Evolutionary conservation across 1,284 basidiomycete species (phyloP).

Genomic region (Apiotrichum brassicae): DNA sequence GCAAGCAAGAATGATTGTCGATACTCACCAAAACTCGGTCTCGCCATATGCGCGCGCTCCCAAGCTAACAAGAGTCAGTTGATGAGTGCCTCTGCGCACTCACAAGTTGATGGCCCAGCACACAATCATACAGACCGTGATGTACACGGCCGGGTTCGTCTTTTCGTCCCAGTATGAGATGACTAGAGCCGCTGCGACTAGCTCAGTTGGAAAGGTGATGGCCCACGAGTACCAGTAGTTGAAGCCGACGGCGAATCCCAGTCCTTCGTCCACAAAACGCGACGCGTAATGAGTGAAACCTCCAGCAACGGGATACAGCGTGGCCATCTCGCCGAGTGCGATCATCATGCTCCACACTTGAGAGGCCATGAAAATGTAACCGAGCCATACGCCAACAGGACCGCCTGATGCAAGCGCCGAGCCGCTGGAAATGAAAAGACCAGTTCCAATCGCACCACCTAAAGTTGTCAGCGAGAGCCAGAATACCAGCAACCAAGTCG

Average conservation of each 20-base stretch:
- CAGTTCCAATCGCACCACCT: background rate
- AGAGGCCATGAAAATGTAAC: background rate
- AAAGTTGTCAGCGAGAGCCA: too few species aligned
- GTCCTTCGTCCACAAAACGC: slow-evolving; percentile 31
- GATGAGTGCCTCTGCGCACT: background rate
- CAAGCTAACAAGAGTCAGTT: too few species aligned
- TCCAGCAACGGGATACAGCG: slow-evolving; percentile 48
- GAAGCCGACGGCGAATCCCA: slow-evolving; percentile 25
- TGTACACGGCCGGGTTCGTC: too few species aligned
- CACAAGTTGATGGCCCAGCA: background rate
- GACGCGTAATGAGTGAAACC: slow-evolving; percentile 66
- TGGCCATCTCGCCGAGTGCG: slow-evolving; percentile 21
- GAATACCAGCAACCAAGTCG: too few species aligned
- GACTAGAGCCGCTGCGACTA: background rate
- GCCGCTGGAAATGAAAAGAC: slow-evolving; percentile 1
- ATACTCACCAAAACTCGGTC: too few species aligned
- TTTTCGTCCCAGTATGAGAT: background rate
- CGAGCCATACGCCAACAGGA: background rate
- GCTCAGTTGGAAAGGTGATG: slow-evolving; percentile 18
- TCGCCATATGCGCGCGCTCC: too few species aligned
- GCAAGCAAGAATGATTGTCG: too few species aligned
- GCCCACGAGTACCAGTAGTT: slow-evolving; percentile 15
- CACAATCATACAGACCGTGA: too few species aligned
- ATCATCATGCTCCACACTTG: slow-evolving; percentile 11
- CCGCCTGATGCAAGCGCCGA: background rate